A percentile compares a stretch with the other conserved stretches of the same genome.
phyloP scores from a whole-genome alignment of 768 basidiomycete species.

The Lenzites betulinus region DNA sequence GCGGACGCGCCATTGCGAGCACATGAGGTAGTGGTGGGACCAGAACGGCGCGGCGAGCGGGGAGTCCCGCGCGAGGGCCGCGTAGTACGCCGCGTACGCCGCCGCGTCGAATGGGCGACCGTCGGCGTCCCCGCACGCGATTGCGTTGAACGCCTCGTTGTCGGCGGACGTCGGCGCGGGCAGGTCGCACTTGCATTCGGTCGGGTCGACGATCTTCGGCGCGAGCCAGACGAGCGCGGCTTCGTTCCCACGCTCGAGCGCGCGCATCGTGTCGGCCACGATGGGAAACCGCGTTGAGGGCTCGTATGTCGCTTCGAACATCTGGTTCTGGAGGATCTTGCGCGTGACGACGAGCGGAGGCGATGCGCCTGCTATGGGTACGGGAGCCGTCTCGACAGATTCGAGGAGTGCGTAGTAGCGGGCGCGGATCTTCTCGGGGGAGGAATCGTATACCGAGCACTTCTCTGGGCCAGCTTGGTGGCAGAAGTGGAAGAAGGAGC shows the following conservation, averaged over 20 bases:
- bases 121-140: slow-evolving; percentile 22
- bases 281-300: slow-evolving; percentile 3
- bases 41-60: slow-evolving; percentile 18
- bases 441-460: slow-evolving; percentile 30
- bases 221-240: slow-evolving; percentile 13
- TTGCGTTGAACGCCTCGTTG: slow-evolving; percentile 17
- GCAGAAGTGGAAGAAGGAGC: slow-evolving; percentile 23
- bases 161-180: neutral
- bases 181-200: slow-evolving; percentile 16
- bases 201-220: slow-evolving; percentile 8
- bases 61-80: neutral
- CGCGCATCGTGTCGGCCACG: slow-evolving; percentile 13
- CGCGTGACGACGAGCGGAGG: slow-evolving; percentile 19
- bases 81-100: slow-evolving; percentile 3
- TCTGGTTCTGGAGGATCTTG: slow-evolving; percentile 7
- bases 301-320: slow-evolving; percentile 18
- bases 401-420: slow-evolving; percentile 17
- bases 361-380: slow-evolving; percentile 13
- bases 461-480: slow-evolving; percentile 24
- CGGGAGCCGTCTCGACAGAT: slow-evolving; percentile 10
- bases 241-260: slow-evolving; percentile 10
- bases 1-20: slow-evolving; percentile 23
- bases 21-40: slow-evolving; percentile 17
- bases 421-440: slow-evolving; percentile 20
- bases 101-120: neutral